These are phyloP conservation scores for Physaria fendleri DNA, from an alignment of 345 rosid genomes.

Conservation along the genomic window DNA sequence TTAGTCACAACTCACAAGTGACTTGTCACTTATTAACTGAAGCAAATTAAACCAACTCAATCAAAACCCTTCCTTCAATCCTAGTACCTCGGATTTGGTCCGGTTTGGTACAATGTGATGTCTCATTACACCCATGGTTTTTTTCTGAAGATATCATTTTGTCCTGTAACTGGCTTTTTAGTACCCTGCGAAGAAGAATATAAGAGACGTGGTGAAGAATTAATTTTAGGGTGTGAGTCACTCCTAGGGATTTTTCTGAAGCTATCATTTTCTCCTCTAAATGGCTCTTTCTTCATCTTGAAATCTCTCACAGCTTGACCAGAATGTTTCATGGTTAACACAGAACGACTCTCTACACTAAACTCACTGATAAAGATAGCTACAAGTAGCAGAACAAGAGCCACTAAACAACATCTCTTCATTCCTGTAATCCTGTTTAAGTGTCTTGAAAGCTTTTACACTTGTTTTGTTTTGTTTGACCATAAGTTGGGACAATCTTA, in stretches of 20 bases:
- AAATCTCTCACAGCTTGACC: conserved; percentile 14
- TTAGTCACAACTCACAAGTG: too few relatives aligned
- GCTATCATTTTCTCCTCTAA: conserved; percentile 19
- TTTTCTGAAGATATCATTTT: too few relatives aligned
- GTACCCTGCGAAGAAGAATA: conserved; percentile 41
- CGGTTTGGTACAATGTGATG: too few relatives aligned
- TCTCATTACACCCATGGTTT: too few relatives aligned
- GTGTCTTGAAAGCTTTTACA: not conserved
- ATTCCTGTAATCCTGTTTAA: not conserved
- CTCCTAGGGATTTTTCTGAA: conserved; percentile 21
- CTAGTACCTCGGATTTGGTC: too few relatives aligned
- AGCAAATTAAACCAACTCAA: too few relatives aligned
- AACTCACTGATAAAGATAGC: conserved; percentile 25
- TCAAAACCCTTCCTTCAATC: too few relatives aligned
- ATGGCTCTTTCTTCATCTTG: not conserved
- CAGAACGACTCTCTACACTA: conserved; percentile 19
- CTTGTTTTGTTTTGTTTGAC: too few relatives aligned
- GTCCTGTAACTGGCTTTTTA: too few relatives aligned
- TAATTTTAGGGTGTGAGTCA: conserved; percentile 15
- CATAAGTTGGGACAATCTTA: too few relatives aligned
- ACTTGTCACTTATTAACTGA: too few relatives aligned
- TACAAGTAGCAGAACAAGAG: conserved; percentile 18
- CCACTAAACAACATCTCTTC: conserved; percentile 20
- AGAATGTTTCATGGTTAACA: conserved; percentile 7
- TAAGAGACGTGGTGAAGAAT: conserved; percentile 32